Evolutionary conservation across 345 rosid species (phyloP), one percentile per base, ranked within the genome.

Genomic region (Iberis pinnata): DNA sequence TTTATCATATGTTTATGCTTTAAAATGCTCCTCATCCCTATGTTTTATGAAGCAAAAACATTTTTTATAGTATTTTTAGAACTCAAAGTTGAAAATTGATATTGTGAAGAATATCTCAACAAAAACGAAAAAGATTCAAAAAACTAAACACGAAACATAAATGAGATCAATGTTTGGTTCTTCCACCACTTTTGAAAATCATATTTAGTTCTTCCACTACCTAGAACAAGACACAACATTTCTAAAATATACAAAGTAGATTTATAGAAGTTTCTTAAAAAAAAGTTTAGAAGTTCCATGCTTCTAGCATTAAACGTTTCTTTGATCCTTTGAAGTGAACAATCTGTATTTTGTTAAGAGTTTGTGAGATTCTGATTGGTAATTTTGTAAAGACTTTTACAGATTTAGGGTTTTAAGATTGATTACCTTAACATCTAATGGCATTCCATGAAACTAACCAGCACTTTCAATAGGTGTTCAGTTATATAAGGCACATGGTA

Each of bases 381-480:
- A 18, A 36, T 46, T 25, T 8, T 19, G 41, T 60, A n/a, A n/a
- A n/a, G n/a, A n/a, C n/a, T n/a, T n/a, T n/a, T n/a, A n/a, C n/a
- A n/a, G n/a, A n/a, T 42, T 52, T 24, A 13, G 17, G 50, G 39
- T 13, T 42, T 32, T 40, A 43, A 36, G 8, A 7, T n/a, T n/a
- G n/a, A n/a, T 59, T 74, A 89, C 93, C 96, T 87, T 82, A 37
- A 90, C 89, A 61, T 92, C 88, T 67, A 88, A 71, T 25, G 95
- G 97, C 97, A 92, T 80, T 75, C 97, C 98, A 40, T 79, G 98
- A 67, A 88, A 92, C 68, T 92, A 97, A 61, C 98, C 95, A 25
- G 97, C 95, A 39, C 95, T 95, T 65, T 88, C 98, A 0, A 97
- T 95, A 43, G 98, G 97, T 43, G 98, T 92, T 97, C 98, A 88